Evolutionary conservation across 805 yeast genomes (phyloP).

Genomic region (Metschnikowia lochheadii): DNA sequence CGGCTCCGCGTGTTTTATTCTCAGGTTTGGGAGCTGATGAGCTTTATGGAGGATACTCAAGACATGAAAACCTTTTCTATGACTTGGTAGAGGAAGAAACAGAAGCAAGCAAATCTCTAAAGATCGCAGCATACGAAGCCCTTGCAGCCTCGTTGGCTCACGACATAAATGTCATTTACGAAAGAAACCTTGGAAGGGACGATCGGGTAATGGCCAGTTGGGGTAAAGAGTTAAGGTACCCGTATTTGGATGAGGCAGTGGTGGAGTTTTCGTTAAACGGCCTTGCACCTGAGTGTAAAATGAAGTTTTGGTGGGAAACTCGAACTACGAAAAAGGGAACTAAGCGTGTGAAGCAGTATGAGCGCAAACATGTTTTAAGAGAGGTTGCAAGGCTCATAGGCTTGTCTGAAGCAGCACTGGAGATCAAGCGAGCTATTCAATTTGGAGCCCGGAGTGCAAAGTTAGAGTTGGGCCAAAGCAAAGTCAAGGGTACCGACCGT

Average conservation of each 20-base stretch:
- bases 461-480: constrained; percentile 76
- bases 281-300: constrained; percentile 48
- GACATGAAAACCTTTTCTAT: constrained; percentile 59
- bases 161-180: constrained; percentile 73
- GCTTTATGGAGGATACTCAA: constrained; percentile 89
- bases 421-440: constrained; percentile 91
- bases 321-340: constrained; percentile 21
- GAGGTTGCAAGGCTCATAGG: constrained; percentile 51
- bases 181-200: constrained; percentile 83
- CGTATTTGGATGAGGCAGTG: constrained; percentile 67
- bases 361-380: constrained; percentile 57
- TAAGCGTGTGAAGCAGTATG: constrained; percentile 26
- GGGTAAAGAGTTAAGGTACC: constrained; percentile 89
- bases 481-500: constrained; percentile 70
- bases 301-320: constrained; percentile 29
- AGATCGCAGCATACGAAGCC: constrained; percentile 26
- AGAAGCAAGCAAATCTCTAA: constrained; percentile 11
- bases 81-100: constrained; percentile 18
- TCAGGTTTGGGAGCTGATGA: constrained; percentile 98
- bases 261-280: constrained; percentile 44
- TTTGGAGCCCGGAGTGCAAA: constrained; percentile 96
- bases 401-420: constrained; percentile 56
- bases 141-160: constrained; percentile 57
- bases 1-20: constrained; percentile 65
- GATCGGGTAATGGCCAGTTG: constrained; percentile 82